A percentile compares a stretch with the other conserved stretches of the same genome.
Conservation (phyloP, 768 basidiomycete genomes). For the Phanerochaete sordida region DNA sequence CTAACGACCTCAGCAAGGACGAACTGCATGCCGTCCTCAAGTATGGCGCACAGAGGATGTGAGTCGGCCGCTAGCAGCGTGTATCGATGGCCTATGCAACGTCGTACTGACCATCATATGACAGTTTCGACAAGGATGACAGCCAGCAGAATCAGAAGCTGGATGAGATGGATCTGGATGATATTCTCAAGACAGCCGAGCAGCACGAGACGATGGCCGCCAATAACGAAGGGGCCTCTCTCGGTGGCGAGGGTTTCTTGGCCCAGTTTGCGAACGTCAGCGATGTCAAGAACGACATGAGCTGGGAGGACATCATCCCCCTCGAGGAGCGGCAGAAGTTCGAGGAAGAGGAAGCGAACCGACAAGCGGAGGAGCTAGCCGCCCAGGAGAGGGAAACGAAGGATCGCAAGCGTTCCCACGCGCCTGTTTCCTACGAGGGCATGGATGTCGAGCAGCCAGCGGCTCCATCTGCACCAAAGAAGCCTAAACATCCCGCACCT, state of each 20-base stretch:
- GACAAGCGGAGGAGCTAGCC: constrained; percentile 66
- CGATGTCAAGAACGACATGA: constrained; percentile 98
- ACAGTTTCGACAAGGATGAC: constrained; percentile 97
- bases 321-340: constrained; percentile 83
- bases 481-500: constrained; percentile 67
- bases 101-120: constrained; percentile 14
- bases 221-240: constrained; percentile 79
- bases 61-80: constrained; percentile 32
- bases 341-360: constrained; percentile 76
- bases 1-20: constrained; percentile 89
- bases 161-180: constrained; percentile 98
- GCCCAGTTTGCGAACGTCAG: constrained; percentile 94
- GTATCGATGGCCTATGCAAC: constrained; percentile 4
- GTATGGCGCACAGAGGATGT: constrained; percentile 98
- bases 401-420: constrained; percentile 80
- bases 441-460: constrained; percentile 85
- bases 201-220: constrained; percentile 92
- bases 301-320: constrained; percentile 99
- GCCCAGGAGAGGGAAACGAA: constrained; percentile 55
- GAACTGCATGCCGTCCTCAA: constrained; percentile 97
- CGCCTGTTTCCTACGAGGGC: constrained; percentile 86
- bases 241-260: constrained; percentile 97
- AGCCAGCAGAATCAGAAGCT: constrained; percentile 89
- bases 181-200: constrained; percentile 94
- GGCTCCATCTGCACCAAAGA: constrained; percentile 61